These are phyloP conservation scores for Calonectria multiphialidica DNA, from an alignment of 2,329 filamentous ascomycete genomes.

Conservation along the genomic window DNA sequence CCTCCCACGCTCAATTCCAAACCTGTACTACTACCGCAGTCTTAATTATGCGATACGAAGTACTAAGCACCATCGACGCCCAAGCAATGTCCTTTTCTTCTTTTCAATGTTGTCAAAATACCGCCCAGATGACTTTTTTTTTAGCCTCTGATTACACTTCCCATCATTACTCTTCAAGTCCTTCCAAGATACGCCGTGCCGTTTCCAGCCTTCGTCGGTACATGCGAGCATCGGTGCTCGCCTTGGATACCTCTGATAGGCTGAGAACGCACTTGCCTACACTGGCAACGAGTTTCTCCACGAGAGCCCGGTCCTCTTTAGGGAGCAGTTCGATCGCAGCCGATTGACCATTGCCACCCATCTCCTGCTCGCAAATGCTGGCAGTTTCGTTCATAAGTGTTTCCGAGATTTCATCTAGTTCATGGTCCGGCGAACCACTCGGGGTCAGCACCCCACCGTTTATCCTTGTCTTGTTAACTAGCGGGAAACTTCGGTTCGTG, in stretches of 20 bases:
- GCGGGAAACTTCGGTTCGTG: slow-evolving; percentile 72
- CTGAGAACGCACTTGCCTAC: slow-evolving; percentile 71
- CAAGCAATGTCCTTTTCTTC: slow-evolving; percentile 25
- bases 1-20: slow-evolving; percentile 40
- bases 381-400: slow-evolving; percentile 62
- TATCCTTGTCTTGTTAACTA: slow-evolving; percentile 65
- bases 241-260: slow-evolving; percentile 65
- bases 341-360: slow-evolving; percentile 44
- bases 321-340: slow-evolving; percentile 61
- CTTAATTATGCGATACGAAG: slow-evolving; percentile 28
- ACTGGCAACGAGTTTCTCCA: slow-evolving; percentile 70
- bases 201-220: slow-evolving; percentile 80
- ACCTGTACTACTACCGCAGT: slow-evolving; percentile 26
- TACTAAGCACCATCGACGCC: slow-evolving; percentile 27
- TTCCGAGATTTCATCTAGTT: slow-evolving; percentile 61
- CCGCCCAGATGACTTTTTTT: slow-evolving; percentile 15
- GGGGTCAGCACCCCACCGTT: slow-evolving; percentile 59
- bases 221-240: slow-evolving; percentile 70
- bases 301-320: slow-evolving; percentile 69
- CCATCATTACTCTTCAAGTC: slow-evolving; percentile 61
- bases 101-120: background rate
- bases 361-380: slow-evolving; percentile 54
- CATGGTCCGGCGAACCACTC: slow-evolving; percentile 62
- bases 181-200: slow-evolving; percentile 80
- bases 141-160: background rate